phyloP scores from a whole-genome alignment of 2,329 filamentous ascomycete genomes.

The Colletotrichum limetticola region DNA sequence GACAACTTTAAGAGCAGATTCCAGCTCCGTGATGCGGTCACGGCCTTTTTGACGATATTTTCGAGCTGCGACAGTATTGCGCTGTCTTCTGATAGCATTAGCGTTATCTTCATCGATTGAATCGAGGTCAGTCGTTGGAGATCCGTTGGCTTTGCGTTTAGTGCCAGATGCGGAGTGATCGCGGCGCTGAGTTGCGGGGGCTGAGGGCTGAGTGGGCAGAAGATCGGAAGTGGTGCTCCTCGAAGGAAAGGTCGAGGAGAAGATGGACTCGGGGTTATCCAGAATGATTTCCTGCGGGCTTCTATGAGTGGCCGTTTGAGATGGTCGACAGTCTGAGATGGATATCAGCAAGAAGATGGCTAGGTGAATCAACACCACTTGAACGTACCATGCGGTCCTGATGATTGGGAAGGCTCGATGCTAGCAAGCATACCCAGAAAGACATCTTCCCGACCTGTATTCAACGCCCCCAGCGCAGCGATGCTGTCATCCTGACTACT shows the following conservation, averaged over 20 bases:
- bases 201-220: not conserved
- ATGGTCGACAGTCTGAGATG: not conserved
- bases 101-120: not conserved
- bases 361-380: not conserved
- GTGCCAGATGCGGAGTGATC: not conserved
- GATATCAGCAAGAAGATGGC: no score
- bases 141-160: not conserved
- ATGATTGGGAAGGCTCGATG: not conserved
- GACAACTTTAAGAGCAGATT: conserved; percentile 62
- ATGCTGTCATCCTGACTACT: no score
- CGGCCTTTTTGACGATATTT: conserved; percentile 73
- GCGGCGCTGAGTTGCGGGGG: not conserved
- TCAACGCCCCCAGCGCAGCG: not conserved
- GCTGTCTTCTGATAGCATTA: conserved; percentile 59
- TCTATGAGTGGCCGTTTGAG: not conserved
- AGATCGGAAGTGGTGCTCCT: not conserved
- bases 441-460: not conserved
- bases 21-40: conserved; percentile 67
- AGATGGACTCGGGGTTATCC: no score
- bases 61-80: conserved; percentile 71
- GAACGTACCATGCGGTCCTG: not conserved
- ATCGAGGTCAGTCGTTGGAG: not conserved
- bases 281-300: no score
- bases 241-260: no score
- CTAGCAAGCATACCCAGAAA: not conserved